These are phyloP conservation scores for Lumnitzera littorea DNA, from an alignment of 345 rosid genomes.

Conservation along the genomic window DNA sequence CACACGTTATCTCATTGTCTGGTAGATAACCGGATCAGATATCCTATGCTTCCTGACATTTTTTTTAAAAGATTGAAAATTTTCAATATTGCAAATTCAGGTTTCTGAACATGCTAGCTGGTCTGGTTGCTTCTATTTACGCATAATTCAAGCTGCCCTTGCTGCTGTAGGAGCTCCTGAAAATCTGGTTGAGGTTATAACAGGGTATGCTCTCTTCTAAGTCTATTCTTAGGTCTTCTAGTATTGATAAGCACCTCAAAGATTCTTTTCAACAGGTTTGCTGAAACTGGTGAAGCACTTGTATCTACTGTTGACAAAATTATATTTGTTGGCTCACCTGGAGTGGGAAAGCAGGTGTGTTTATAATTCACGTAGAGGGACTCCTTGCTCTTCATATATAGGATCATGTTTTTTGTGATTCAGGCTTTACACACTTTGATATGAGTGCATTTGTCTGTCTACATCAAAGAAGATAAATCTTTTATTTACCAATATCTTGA, in stretches of 20 bases:
- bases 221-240: background rate
- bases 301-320: slow-evolving; percentile 88
- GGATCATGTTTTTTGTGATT: background rate
- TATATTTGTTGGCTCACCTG: slow-evolving; percentile 96
- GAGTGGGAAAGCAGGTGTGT: slow-evolving; percentile 85
- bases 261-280: slow-evolving; percentile 43
- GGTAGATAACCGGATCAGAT: too few species aligned
- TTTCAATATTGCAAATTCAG: slow-evolving; percentile 21
- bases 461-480: slow-evolving; percentile 1
- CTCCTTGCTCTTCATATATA: background rate
- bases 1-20: too few species aligned
- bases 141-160: slow-evolving; percentile 92
- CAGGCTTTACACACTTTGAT: too few species aligned
- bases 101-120: slow-evolving; percentile 94
- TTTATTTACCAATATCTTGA: too few species aligned
- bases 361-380: background rate
- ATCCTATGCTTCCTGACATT: too few species aligned
- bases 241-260: slow-evolving; percentile 10
- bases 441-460: background rate
- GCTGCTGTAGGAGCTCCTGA: slow-evolving; percentile 98
- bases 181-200: slow-evolving; percentile 84
- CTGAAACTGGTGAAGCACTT: slow-evolving; percentile 94
- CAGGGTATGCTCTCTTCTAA: slow-evolving; percentile 50
- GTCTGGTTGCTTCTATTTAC: slow-evolving; percentile 91
- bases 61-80: too few species aligned